Conservation (phyloP, 768 basidiomycete species). For the Coprinopsis sp. region DNA sequence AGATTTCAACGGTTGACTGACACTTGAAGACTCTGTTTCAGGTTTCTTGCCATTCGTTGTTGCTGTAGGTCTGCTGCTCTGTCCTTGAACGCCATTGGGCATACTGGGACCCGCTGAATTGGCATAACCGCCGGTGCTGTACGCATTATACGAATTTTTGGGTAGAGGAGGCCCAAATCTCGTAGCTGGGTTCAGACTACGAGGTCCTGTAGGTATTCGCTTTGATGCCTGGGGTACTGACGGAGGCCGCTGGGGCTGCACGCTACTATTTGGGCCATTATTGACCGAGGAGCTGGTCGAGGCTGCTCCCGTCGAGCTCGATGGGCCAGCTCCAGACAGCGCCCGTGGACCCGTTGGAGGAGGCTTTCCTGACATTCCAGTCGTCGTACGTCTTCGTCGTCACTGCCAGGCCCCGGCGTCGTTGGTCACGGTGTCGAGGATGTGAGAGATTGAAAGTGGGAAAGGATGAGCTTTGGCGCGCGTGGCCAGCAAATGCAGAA, state of each 20-base stretch:
- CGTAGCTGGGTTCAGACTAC: constrained; percentile 38
- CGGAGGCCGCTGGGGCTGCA: constrained; percentile 17
- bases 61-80: constrained; percentile 29
- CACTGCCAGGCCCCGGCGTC: constrained; percentile 10
- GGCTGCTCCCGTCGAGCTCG: constrained; percentile 25
- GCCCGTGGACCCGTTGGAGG: constrained; percentile 74
- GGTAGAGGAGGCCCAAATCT: constrained; percentile 30
- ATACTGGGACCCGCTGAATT: constrained; percentile 15
- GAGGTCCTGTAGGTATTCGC: constrained; percentile 62
- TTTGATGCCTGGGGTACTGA: constrained; percentile 14
- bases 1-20: constrained; percentile 15
- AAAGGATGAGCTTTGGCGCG: constrained; percentile 18
- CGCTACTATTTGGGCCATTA: constrained; percentile 25
- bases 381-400: no score
- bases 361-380: constrained; percentile 78
- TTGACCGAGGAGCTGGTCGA: constrained; percentile 21
- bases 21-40: constrained; percentile 20
- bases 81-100: constrained; percentile 18
- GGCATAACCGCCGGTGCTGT: constrained; percentile 28
- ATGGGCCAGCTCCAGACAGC: constrained; percentile 45
- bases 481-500: constrained; percentile 22
- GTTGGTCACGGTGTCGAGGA: constrained; percentile 11
- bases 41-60: constrained; percentile 36
- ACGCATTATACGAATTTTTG: constrained; percentile 36
- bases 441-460: constrained; percentile 11